Evolutionary conservation across 2,329 filamentous ascomycete genomes (phyloP).

Genomic region (Cordyceps fumosorosea): DNA sequence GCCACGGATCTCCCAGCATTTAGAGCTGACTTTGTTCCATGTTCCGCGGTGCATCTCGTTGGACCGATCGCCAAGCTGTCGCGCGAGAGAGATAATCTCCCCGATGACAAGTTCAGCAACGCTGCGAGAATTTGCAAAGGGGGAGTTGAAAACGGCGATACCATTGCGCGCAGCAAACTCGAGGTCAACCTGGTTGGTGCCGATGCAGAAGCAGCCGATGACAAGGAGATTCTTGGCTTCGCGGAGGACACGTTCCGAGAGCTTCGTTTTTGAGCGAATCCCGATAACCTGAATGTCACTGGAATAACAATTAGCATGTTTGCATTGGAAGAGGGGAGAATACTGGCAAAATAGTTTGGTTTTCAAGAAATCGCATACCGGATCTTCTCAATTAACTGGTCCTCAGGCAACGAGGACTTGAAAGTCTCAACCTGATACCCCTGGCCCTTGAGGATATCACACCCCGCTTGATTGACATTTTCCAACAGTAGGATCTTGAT

Average conservation of each 20-base stretch:
- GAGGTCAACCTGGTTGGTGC: slow-evolving; percentile 91
- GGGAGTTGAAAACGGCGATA: slow-evolving; percentile 98
- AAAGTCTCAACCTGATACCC: slow-evolving; percentile 93
- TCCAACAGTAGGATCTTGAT: slow-evolving; percentile 95
- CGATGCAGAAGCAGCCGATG: slow-evolving; percentile 97
- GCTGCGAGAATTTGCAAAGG: slow-evolving; percentile 94
- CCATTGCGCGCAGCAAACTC: slow-evolving; percentile 75
- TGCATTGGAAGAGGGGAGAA: slow-evolving; percentile 4
- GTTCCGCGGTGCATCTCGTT: slow-evolving; percentile 88
- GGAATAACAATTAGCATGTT: slow-evolving; percentile 14
- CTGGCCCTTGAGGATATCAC: slow-evolving; percentile 73
- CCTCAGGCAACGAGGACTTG: slow-evolving; percentile 85
- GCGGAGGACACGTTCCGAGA: slow-evolving; percentile 75
- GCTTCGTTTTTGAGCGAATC: slow-evolving; percentile 95
- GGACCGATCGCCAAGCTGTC: slow-evolving; percentile 88
- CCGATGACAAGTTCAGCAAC: slow-evolving; percentile 94
- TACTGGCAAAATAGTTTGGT: background rate
- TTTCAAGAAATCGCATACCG: slow-evolving; percentile 46
- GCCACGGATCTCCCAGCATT: slow-evolving; percentile 96
- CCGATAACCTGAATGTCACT: slow-evolving; percentile 96
- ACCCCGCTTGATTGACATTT: slow-evolving; percentile 89
- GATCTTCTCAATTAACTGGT: slow-evolving; percentile 95
- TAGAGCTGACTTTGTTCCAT: slow-evolving; percentile 96
- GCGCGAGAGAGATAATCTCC: slow-evolving; percentile 85
- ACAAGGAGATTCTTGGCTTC: slow-evolving; percentile 93